Evolutionary conservation across 805 yeast genomes (phyloP).

Genomic region (Zygotorulaspora florentina): DNA sequence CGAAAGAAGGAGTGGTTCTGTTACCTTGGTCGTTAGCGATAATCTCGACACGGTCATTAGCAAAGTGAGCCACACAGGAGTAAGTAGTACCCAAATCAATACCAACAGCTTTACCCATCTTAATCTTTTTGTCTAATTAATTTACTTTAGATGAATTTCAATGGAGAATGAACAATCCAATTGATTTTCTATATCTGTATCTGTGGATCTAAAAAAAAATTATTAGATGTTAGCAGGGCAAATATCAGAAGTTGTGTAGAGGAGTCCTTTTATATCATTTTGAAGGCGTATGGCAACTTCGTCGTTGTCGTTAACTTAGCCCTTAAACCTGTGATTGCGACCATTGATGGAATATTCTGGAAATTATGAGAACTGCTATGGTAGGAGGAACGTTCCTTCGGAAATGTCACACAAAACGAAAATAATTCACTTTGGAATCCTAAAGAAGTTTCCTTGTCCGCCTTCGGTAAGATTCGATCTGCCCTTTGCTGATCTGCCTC

Average conservation of each 20-base stretch:
- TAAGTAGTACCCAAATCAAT: constrained; percentile 97
- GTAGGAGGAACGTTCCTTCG: neutral
- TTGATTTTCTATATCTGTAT: neutral
- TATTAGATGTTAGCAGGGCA: neutral
- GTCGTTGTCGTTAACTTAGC: constrained; percentile 1
- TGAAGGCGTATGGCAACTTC: neutral
- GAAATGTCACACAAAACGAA: neutral
- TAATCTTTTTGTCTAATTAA: neutral
- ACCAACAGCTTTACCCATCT: constrained; percentile 48
- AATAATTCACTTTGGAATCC: neutral
- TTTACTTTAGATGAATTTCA: constrained; percentile 1
- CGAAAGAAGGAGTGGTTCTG: constrained; percentile 96
- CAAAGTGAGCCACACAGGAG: constrained; percentile 91
- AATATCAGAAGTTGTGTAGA: neutral
- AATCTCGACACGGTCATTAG: constrained; percentile 87
- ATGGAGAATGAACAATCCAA: neutral
- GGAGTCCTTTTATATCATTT: constrained; percentile 10
- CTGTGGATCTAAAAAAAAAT: neutral
- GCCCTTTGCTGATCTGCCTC: neutral
- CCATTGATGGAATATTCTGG: constrained; percentile 15
- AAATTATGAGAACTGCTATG: constrained; percentile 1
- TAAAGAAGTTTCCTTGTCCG: neutral
- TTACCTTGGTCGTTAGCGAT: constrained; percentile 98
- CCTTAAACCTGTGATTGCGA: constrained; percentile 1
- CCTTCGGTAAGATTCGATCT: constrained; percentile 3